These are phyloP conservation scores for Terana coerulea DNA, from an alignment of 768 basidiomycete species.

Conservation along the genomic window DNA sequence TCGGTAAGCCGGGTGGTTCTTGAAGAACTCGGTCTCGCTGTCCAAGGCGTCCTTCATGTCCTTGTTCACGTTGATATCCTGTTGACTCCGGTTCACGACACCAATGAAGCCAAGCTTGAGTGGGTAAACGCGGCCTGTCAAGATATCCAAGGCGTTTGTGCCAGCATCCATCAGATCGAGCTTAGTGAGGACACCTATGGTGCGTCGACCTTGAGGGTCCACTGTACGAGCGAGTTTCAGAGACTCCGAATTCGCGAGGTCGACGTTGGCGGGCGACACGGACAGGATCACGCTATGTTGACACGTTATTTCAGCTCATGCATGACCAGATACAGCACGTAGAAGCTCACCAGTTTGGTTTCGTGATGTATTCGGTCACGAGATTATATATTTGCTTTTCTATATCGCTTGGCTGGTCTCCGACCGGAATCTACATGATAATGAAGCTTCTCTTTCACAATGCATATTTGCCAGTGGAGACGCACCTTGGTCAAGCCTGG, in stretches of 20 bases:
- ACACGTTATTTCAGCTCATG: neutral
- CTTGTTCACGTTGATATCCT: constrained; percentile 90
- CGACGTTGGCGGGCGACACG: constrained; percentile 96
- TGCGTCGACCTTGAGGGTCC: constrained; percentile 93
- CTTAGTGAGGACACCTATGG: constrained; percentile 95
- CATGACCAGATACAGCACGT: neutral
- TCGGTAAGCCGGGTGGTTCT: constrained; percentile 83
- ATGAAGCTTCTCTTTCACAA: neutral
- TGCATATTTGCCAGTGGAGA: constrained; percentile 1
- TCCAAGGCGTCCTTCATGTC: constrained; percentile 81
- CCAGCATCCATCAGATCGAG: constrained; percentile 99
- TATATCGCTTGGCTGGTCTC: constrained; percentile 97
- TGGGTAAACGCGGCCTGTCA: constrained; percentile 96
- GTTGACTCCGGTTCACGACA: constrained; percentile 95
- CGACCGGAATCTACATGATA: constrained; percentile 75
- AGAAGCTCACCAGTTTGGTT: constrained; percentile 80
- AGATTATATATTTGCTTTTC: constrained; percentile 93
- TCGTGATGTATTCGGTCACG: constrained; percentile 94
- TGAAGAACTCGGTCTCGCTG: constrained; percentile 89
- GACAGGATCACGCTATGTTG: constrained; percentile 85
- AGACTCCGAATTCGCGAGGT: constrained; percentile 97
- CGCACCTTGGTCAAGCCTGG: constrained; percentile 94
- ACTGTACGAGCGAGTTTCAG: constrained; percentile 94
- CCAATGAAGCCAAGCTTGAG: constrained; percentile 98
- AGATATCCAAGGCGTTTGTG: constrained; percentile 93